phyloP scores from a whole-genome alignment of 176 grass and related monocot genomes.

The Pontederia paniculata region DNA sequence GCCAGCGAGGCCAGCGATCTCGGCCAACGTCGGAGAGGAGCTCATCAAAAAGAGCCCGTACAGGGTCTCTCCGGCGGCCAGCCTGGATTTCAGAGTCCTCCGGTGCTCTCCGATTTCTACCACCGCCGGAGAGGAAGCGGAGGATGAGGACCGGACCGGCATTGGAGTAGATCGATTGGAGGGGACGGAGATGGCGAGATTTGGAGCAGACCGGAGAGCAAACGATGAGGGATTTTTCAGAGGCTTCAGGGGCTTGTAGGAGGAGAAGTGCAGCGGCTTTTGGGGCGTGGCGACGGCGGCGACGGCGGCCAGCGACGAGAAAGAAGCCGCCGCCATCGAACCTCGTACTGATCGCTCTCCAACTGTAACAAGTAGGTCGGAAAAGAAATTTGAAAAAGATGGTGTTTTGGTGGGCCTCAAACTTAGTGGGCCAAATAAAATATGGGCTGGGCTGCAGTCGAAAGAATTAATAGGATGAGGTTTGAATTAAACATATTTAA shows the following conservation, averaged over 20 bases:
- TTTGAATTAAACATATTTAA: too few species aligned
- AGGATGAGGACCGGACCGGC: conserved; percentile 23
- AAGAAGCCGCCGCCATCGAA: too few species aligned
- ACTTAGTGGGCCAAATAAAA: too few species aligned
- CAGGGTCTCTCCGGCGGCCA: conserved; percentile 52
- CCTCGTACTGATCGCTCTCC: too few species aligned
- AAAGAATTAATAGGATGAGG: too few species aligned
- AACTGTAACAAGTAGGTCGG: too few species aligned
- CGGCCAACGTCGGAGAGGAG: conserved; percentile 67
- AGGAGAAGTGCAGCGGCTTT: conserved; percentile 11
- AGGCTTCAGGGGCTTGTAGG: background rate
- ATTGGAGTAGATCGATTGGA: conserved; percentile 13
- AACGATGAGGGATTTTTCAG: conserved; percentile 8
- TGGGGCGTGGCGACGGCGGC: background rate
- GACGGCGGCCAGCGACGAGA: too few species aligned
- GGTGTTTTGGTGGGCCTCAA: too few species aligned
- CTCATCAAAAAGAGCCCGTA: conserved; percentile 87
- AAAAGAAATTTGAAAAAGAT: too few species aligned
- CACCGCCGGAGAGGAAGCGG: background rate
- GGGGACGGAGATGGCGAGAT: background rate
- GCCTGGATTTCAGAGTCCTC: conserved; percentile 50
- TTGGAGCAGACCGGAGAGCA: too few species aligned
- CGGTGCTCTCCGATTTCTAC: too few species aligned
- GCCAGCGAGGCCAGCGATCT: conserved; percentile 63
- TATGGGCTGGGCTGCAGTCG: too few species aligned